Evolutionary conservation across 78 protist genomes (phyloP), one percentile per base, ranked within the genome.

Genomic region (Bigelowiella natans): DNA sequence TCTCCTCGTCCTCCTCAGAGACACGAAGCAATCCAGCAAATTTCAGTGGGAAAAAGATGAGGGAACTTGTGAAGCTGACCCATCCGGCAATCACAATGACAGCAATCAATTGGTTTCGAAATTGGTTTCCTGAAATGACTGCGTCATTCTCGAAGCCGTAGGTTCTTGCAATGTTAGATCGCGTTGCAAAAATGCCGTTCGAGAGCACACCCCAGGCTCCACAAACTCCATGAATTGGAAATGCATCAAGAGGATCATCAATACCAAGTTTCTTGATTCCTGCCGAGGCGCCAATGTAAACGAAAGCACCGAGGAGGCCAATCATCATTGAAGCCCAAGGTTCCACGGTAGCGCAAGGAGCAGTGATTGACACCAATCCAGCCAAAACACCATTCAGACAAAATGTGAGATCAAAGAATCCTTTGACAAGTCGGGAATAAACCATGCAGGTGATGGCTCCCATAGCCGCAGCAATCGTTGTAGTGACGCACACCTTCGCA

Each of bases 161-260:
- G n/a, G n/a, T n/a, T n/a, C n/a, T n/a, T n/a, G n/a, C n/a, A n/a
- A n/a, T n/a, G n/a, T n/a, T n/a, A n/a, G n/a, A n/a, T n/a, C n/a
- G n/a, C n/a, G n/a, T 18, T 37, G 31, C 1, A 38, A 83, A 83
- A 38, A 83, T 3, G 36, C 36, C 86, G 31, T 37, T 18, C 36
- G 86, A 37, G 36, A 83, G 28, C 28, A 83, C 86, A 38, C 86
- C 86, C 86, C 86, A 94, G 36, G 92, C 37, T 28, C 98, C 98
- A 83, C 94, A 64, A 38, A 39, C 37, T 11, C 91, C 92, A 40
- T 96, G 98, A 83, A 94, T 95, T 1, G 96, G 88, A 11, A 87
- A 37, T 1, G 96, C 95, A 18, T 95, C 97, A 39, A 94, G 85
- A 0, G 97, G 96, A 89, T 96, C 98, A 82, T 96, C 98, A 36